Evolutionary conservation across 169 alveolate species (phyloP).

Genomic region (Plasmodium inui): DNA sequence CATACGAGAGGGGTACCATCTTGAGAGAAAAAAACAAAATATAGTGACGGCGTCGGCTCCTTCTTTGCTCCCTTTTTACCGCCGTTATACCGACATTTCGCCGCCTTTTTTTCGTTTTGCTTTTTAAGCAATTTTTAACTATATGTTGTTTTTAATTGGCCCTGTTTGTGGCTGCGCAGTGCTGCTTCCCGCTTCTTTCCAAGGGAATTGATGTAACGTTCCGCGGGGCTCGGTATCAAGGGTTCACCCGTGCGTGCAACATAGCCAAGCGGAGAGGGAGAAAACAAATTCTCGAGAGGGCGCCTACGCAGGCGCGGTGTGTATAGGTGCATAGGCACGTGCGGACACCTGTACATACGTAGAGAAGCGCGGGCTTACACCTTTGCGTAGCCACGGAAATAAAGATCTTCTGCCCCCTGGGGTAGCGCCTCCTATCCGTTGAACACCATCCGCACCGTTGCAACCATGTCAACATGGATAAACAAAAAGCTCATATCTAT

Average conservation of each 20-base stretch:
- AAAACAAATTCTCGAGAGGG: background rate
- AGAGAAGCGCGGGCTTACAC: background rate
- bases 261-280: background rate
- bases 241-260: background rate
- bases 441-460: background rate
- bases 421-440: background rate
- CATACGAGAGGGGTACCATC: background rate
- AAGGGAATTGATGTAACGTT: background rate
- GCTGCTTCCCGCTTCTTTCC: background rate
- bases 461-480: slow-evolving; percentile 77
- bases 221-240: background rate
- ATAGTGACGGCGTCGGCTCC: background rate
- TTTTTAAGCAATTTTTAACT: background rate
- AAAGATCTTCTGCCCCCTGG: background rate
- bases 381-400: background rate
- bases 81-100: background rate
- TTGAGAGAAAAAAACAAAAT: too few species aligned
- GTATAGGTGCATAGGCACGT: too few species aligned
- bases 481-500: slow-evolving; percentile 70
- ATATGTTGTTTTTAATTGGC: background rate
- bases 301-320: background rate
- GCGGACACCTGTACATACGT: too few species aligned
- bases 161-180: background rate
- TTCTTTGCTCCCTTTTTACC: background rate
- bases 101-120: background rate